Evolutionary conservation across 345 rosid species (phyloP).

Genomic region (Bretschneidera sinensis): DNA sequence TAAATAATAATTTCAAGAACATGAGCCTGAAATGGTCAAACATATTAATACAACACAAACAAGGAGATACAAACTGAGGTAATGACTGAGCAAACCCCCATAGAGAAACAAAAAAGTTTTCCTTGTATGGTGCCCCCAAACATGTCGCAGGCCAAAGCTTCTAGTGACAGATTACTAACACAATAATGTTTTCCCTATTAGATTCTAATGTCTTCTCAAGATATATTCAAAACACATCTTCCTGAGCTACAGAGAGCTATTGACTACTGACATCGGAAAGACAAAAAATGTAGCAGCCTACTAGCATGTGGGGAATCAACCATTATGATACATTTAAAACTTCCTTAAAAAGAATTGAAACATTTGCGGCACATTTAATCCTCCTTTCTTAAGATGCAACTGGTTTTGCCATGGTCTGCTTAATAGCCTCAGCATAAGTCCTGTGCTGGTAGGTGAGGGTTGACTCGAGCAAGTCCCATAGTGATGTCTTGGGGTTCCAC

Average conservation of each 20-base stretch:
- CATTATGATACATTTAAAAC: slow-evolving; percentile 22
- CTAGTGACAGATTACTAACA: slow-evolving; percentile 21
- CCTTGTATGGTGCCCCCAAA: slow-evolving; percentile 18
- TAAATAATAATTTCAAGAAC: slow-evolving; percentile 23
- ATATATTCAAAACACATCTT: slow-evolving; percentile 17
- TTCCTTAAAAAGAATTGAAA: slow-evolving; percentile 24
- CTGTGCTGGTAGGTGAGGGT: slow-evolving; percentile 92
- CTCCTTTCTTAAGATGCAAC: slow-evolving; percentile 37
- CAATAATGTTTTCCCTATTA: slow-evolving; percentile 13
- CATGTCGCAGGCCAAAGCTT: slow-evolving; percentile 25
- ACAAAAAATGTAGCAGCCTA: slow-evolving; percentile 19
- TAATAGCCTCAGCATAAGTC: slow-evolving; percentile 89
- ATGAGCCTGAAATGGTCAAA: slow-evolving; percentile 17
- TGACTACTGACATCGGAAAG: slow-evolving; percentile 15
- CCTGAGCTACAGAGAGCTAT: slow-evolving; percentile 18
- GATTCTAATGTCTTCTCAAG: slow-evolving; percentile 21
- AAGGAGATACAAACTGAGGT: slow-evolving; percentile 4
- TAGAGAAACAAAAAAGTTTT: slow-evolving; percentile 16
- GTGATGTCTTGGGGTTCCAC: slow-evolving; percentile 93
- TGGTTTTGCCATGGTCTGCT: slow-evolving; percentile 63
- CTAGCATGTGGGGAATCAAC: slow-evolving; percentile 15
- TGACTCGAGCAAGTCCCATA: slow-evolving; percentile 91
- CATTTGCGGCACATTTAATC: slow-evolving; percentile 12
- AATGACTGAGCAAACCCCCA: slow-evolving; percentile 12
- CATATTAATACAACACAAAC: slow-evolving; percentile 25